Conservation (phyloP, 2,329 filamentous ascomycete species). For the Colletotrichum spinosum region DNA sequence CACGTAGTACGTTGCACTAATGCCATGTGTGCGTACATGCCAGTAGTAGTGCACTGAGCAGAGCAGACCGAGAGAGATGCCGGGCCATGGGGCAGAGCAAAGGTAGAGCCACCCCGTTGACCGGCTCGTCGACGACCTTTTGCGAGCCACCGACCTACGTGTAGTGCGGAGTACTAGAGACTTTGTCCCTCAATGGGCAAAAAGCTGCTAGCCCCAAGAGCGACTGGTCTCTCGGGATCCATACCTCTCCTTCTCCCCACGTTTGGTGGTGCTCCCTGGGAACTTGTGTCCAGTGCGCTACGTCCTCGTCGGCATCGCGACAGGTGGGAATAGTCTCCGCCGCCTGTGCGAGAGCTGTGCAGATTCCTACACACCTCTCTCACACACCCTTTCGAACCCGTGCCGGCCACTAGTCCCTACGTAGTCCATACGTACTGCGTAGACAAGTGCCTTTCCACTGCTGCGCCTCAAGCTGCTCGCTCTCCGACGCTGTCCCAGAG, state of each 20-base stretch:
- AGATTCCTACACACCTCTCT: neutral
- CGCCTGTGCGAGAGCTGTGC: neutral
- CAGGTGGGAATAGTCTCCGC: slow-evolving; percentile 5
- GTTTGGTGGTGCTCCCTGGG: neutral
- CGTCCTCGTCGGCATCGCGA: neutral
- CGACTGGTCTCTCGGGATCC: slow-evolving; percentile 13
- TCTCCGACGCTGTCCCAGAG: neutral
- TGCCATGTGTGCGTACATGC: no score
- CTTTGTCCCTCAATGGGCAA: neutral
- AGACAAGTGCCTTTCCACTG: neutral
- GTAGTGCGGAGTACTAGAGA: no score
- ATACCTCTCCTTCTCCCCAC: slow-evolving; percentile 21
- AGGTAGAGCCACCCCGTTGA: slow-evolving; percentile 16
- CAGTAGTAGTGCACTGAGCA: no score
- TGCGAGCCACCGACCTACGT: no score
- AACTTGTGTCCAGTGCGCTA: no score
- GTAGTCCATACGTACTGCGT: no score
- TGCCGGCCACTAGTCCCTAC: no score
- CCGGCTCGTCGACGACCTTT: slow-evolving; percentile 5
- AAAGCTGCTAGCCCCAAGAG: neutral
- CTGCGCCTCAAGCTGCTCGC: slow-evolving; percentile 27
- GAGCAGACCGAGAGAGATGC: slow-evolving; percentile 15
- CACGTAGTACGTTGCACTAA: no score
- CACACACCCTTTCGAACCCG: no score
- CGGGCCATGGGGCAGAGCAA: slow-evolving; percentile 7